Percentiles rank a stretch among this genome's conserved stretches.
Evolutionary conservation across 192 early-diverging fungal genomes (phyloP).

Genomic region (Coemansia umbellata): DNA sequence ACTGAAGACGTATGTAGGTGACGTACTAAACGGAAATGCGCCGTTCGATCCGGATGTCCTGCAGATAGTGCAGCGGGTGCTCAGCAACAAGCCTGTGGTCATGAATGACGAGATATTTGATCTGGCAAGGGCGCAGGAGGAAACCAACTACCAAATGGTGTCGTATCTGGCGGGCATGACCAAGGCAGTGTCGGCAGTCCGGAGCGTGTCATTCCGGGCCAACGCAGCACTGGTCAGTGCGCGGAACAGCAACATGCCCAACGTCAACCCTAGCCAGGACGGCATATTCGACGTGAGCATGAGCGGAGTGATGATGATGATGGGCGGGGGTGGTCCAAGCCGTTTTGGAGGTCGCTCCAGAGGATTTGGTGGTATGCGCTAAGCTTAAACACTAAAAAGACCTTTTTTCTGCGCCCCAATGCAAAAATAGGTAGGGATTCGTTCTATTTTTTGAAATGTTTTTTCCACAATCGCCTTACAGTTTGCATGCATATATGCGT

Average conservation of each 20-base stretch:
- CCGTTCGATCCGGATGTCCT: slow-evolving; percentile 44
- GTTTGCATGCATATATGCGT: no score
- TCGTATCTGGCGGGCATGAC: slow-evolving; percentile 31
- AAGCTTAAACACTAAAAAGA: background rate
- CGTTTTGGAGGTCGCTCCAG: slow-evolving; percentile 15
- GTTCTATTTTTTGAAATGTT: no score
- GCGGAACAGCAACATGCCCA: slow-evolving; percentile 27
- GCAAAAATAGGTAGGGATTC: no score
- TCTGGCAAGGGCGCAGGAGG: slow-evolving; percentile 43
- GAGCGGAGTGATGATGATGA: slow-evolving; percentile 21
- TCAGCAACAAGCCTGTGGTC: slow-evolving; percentile 40
- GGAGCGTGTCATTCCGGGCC: slow-evolving; percentile 31
- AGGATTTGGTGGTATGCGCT: slow-evolving; percentile 34
- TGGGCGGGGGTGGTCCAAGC: slow-evolving; percentile 8
- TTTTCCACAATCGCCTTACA: no score
- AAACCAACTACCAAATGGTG: slow-evolving; percentile 42
- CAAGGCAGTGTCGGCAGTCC: slow-evolving; percentile 19
- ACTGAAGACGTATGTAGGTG: slow-evolving; percentile 41
- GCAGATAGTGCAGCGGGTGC: slow-evolving; percentile 47
- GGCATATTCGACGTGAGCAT: slow-evolving; percentile 23
- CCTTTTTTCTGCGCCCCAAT: no score
- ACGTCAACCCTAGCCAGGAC: slow-evolving; percentile 20
- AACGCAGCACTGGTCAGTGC: slow-evolving; percentile 30
- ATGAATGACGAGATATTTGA: slow-evolving; percentile 36
- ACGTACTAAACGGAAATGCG: slow-evolving; percentile 30